Evolutionary conservation across 495 filamentous ascomycete genomes (phyloP).

Genomic region (Hyaloscypha hepaticicola): DNA sequence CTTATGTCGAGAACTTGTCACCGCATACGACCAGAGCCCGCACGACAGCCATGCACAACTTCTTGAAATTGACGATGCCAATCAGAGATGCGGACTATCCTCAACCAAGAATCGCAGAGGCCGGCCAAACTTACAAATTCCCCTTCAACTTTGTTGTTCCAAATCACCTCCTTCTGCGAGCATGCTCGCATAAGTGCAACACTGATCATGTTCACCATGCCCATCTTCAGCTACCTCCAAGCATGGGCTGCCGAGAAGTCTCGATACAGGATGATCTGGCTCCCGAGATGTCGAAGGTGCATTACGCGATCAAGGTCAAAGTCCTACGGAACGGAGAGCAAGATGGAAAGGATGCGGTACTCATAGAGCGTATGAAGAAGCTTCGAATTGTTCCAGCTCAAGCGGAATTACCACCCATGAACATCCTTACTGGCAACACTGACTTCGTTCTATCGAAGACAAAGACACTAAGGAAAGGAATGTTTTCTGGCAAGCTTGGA

Average conservation of each 20-base stretch:
- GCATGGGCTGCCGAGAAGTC: constrained; percentile 62
- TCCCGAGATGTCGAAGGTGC: constrained; percentile 75
- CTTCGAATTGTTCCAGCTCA: constrained; percentile 75
- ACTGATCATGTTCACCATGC: constrained; percentile 62
- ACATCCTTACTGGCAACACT: constrained; percentile 54
- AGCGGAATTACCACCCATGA: constrained; percentile 75
- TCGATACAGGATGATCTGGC: constrained; percentile 71
- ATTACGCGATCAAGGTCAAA: constrained; percentile 68
- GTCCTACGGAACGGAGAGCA: constrained; percentile 32
- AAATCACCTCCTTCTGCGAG: constrained; percentile 53
- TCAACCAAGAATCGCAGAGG: constrained; percentile 63
- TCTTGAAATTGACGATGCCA: constrained; percentile 82
- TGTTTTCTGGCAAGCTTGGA: constrained; percentile 77
- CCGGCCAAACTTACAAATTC: constrained; percentile 65
- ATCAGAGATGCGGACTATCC: constrained; percentile 69
- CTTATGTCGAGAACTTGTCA: constrained; percentile 35
- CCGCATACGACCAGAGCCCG: constrained; percentile 43
- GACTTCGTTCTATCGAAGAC: constrained; percentile 69
- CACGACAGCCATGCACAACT: constrained; percentile 52
- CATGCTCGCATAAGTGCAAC: constrained; percentile 57
- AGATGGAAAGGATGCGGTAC: constrained; percentile 43
- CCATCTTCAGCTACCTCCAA: constrained; percentile 80
- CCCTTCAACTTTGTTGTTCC: constrained; percentile 91
- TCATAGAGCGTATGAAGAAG: constrained; percentile 44
- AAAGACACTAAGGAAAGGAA: constrained; percentile 73